Evolutionary conservation across 805 yeast genomes (phyloP).

Genomic region (Saturnispora gosingensis): DNA sequence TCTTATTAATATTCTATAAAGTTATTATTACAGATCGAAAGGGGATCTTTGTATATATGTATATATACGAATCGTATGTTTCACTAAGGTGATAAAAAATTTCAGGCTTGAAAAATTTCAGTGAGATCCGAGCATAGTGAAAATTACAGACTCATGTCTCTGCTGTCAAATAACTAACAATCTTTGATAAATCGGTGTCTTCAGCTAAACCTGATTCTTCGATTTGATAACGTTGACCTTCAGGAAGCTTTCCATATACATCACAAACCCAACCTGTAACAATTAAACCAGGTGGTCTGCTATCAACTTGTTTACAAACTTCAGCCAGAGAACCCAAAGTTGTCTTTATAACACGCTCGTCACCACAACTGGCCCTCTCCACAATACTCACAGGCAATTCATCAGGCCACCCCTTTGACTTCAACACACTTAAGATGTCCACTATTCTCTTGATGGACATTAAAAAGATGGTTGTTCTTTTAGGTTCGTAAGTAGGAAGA

Average conservation of each 20-base stretch:
- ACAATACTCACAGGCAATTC: conserved; percentile 74
- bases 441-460: conserved; percentile 81
- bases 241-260: conserved; percentile 17
- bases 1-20: neutral
- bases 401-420: conserved; percentile 53
- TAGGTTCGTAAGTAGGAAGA: conserved; percentile 60
- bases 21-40: neutral
- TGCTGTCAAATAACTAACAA: conserved; percentile 9
- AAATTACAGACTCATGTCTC: neutral
- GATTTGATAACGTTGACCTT: conserved; percentile 17
- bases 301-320: conserved; percentile 69
- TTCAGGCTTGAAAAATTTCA: neutral
- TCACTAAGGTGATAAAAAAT: neutral
- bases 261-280: conserved; percentile 73
- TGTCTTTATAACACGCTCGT: conserved; percentile 78
- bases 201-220: conserved; percentile 16
- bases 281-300: conserved; percentile 87
- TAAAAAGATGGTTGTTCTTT: conserved; percentile 76
- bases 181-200: conserved; percentile 9
- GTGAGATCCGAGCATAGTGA: neutral
- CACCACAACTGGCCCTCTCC: conserved; percentile 90
- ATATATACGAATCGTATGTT: conserved; percentile 1
- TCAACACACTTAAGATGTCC: conserved; percentile 41
- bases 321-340: conserved; percentile 54
- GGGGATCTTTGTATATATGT: neutral